A percentile compares a stretch with the other conserved stretches of the same genome.
Conservation (phyloP, 257 asterid genomes). For the Nyctanthes arbortristis region DNA sequence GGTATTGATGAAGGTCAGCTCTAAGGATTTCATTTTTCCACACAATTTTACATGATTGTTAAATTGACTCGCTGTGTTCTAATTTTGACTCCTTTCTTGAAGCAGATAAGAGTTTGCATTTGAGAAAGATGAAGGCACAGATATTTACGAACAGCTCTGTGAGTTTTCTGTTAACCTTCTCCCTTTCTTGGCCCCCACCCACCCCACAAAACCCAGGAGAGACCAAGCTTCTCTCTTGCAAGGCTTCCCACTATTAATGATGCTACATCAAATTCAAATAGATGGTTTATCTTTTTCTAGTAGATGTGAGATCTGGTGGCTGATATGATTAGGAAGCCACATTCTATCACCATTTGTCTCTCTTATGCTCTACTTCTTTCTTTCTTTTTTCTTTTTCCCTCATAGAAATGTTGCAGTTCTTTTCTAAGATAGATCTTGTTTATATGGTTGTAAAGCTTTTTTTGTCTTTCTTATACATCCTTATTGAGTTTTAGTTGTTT, state of each 20-base stretch:
- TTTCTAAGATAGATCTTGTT: background rate
- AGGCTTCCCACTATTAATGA: background rate
- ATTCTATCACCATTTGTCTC: background rate
- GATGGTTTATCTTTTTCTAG: background rate
- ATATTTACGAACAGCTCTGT: conserved; percentile 95
- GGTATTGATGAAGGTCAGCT: conserved; percentile 80
- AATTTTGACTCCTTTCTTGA: background rate
- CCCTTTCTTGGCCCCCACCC: conserved; percentile 13
- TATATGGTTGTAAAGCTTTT: background rate
- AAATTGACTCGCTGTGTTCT: conserved; percentile 11
- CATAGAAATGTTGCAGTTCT: too few relatives aligned
- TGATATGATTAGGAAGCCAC: background rate
- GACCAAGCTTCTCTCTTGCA: conserved; percentile 2
- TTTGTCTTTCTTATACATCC: background rate
- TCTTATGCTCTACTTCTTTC: too few relatives aligned
- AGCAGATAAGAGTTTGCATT: conserved; percentile 60
- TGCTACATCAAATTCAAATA: background rate
- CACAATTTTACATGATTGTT: background rate
- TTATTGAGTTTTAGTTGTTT: background rate
- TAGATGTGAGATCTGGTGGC: background rate
- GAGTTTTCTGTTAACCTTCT: conserved; percentile 39
- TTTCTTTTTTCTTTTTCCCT: background rate
- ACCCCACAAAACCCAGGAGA: too few relatives aligned
- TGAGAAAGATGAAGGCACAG: conserved; percentile 87
- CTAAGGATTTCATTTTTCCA: conserved; percentile 7